Percentiles rank a stretch among this genome's conserved stretches.
phyloP scores from a whole-genome alignment of 140 eudicot species.

The Erigeron philadelphicus region DNA sequence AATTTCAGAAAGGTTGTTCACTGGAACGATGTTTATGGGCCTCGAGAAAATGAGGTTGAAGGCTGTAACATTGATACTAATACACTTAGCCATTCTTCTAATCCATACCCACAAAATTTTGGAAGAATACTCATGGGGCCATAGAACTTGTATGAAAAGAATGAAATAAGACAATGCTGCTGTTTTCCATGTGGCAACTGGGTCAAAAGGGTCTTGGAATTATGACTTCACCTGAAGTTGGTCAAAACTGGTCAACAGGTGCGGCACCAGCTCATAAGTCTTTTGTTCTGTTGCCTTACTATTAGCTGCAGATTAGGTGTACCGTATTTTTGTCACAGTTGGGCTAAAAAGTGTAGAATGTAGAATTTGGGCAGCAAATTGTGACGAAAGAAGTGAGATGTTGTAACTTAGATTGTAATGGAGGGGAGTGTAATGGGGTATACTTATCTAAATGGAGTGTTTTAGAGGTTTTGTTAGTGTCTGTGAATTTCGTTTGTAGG shows the following conservation, averaged over 20 bases:
- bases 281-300: slow-evolving; percentile 25
- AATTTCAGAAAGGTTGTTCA: slow-evolving; percentile 36
- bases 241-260: slow-evolving; percentile 19
- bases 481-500: slow-evolving; percentile 15
- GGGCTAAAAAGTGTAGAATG: slow-evolving; percentile 22
- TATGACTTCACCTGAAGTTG: slow-evolving; percentile 21
- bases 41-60: slow-evolving; percentile 50
- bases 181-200: slow-evolving; percentile 25
- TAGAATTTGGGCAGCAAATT: slow-evolving; percentile 4
- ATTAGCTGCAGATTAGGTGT: slow-evolving; percentile 27
- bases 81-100: slow-evolving; percentile 51
- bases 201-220: slow-evolving; percentile 22
- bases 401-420: slow-evolving; percentile 23
- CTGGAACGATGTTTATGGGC: slow-evolving; percentile 52
- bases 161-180: slow-evolving; percentile 25
- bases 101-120: slow-evolving; percentile 51
- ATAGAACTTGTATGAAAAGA: slow-evolving; percentile 1
- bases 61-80: slow-evolving; percentile 44
- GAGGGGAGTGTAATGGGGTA: slow-evolving; percentile 21
- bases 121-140: slow-evolving; percentile 66
- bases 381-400: slow-evolving; percentile 18
- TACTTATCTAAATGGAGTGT: slow-evolving; percentile 25
- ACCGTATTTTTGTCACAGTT: slow-evolving; percentile 15
- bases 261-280: slow-evolving; percentile 10
- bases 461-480: slow-evolving; percentile 24